Conservation (phyloP, 2,329 filamentous ascomycete species). For the Pyricularia grisea region DNA sequence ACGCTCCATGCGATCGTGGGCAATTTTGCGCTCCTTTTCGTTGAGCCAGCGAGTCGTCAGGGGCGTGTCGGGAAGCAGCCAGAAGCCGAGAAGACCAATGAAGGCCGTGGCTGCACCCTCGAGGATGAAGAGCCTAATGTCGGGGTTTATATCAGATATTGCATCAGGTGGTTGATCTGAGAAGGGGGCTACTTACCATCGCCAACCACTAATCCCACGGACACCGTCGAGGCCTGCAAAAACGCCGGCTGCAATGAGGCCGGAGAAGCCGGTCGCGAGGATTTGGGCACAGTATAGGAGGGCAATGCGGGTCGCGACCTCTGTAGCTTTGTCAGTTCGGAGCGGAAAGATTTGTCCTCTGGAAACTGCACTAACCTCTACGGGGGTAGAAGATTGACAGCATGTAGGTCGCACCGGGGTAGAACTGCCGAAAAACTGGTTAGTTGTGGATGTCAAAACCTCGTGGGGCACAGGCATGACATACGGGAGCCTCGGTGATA, state of each 20-base stretch:
- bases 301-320: slow-evolving; percentile 26
- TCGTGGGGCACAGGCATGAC: background rate
- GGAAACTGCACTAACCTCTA: background rate
- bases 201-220: slow-evolving; percentile 38
- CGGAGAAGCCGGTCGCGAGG: slow-evolving; percentile 35
- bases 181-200: slow-evolving; percentile 24
- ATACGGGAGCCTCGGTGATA: slow-evolving; percentile 20
- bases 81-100: slow-evolving; percentile 14
- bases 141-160: background rate
- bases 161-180: background rate
- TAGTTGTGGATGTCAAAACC: background rate
- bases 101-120: slow-evolving; percentile 22
- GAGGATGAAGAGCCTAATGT: slow-evolving; percentile 22
- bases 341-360: background rate
- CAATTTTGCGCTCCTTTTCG: slow-evolving; percentile 17
- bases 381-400: slow-evolving; percentile 30
- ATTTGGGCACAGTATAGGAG: slow-evolving; percentile 25
- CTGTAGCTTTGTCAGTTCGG: slow-evolving; percentile 5
- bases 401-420: slow-evolving; percentile 29
- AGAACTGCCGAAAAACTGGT: slow-evolving; percentile 10
- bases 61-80: slow-evolving; percentile 14
- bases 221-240: slow-evolving; percentile 35
- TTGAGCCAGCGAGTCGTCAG: slow-evolving; percentile 13
- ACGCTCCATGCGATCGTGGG: slow-evolving; percentile 15
- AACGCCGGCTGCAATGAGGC: slow-evolving; percentile 34